Evolutionary conservation across 495 filamentous ascomycete species (phyloP), one percentile per base, ranked within the genome.

Genomic region (Filosporella fistucella): DNA sequence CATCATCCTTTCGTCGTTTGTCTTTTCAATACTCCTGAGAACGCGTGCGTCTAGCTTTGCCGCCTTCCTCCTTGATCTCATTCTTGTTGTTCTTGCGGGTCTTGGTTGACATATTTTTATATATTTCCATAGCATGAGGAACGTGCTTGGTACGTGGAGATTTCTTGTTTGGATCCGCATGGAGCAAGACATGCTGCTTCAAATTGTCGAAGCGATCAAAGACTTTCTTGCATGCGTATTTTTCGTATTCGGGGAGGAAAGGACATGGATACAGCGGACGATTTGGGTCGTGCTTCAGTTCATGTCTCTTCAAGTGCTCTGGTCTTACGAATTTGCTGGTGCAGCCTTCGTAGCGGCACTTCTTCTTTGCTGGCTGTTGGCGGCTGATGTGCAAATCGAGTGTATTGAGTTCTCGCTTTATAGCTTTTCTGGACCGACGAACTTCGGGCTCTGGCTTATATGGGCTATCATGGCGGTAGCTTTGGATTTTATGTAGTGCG

Each of bases 221-320:
- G 0, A 34, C 28, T 21, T 59, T 59, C 2, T 14, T 3, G 39
- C 66, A 69, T n/a, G n/a, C n/a, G n/a, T n/a, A n/a, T n/a, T n/a
- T n/a, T n/a, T n/a, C n/a, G n/a, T n/a, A n/a, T n/a, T n/a, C n/a
- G n/a, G n/a, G n/a, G n/a, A n/a, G n/a, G 42, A 66, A 65, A 11
- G 37, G 36, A 45, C 66, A 69, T 8, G 29, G 12, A 22, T 38
- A 55, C 39, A 45, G 39, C 6, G 54, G 51, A 4, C 20, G 13
- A 30, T 30, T 8, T 4, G 18, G 5, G 4, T 38, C 35, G 33
- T 66, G 54, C 0, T 72, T 79, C 50, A 72, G 70, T 57, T 75
- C 72, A 56, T 87, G 83, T 13, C 82, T 68, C 61, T 82, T 84
- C 1, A 84, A 60, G 48, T 86, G 82, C 47, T 86, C 82, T 28